Base-by-base conservation (phyloP, 139 green algal genomes). In the Bryopsis sp. region DNA sequence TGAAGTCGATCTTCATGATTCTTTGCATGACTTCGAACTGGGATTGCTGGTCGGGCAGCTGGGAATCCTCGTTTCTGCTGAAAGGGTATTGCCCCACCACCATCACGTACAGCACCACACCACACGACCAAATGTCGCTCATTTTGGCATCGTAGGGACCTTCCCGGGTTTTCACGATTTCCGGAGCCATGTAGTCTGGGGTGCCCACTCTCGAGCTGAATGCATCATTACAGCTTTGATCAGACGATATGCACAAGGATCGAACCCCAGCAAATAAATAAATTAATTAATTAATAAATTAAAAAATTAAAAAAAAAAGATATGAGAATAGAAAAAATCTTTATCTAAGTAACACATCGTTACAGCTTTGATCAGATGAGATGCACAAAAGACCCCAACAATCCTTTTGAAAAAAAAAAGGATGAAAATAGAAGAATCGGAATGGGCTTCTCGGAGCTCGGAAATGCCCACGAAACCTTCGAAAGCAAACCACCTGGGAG, bases 91-190 rank as follows among this genome's bases (percentile, higher is more conserved):
- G 47, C 7, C 74, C 74, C 1, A 61, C 47, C 31, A 90, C 77
- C 82, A 87, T 82, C n/a, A 86, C 72, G 68, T 82, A 88, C 67
- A 90, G 68, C 6, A 85, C 67, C 6, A 90, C 79, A 46, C 84
- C 84, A 32, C 69, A 78, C 1, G 80, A 78, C 84, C 84, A 90
- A 22, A 90, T 63, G 47, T 90, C 84, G 0, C 68, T 67, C 64
- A 74, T 72, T 31, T 67, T 48, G 8, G 48, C 64, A 35, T 74
- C 79, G 70, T 86, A 76, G 22, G 82, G 78, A 32, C 68, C 43
- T n/a, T 66, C 76, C 22, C 36, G 61, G 59, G 79, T 72, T 66
- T 78, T 47, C 74, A 88, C 67, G 29, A 87, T 76, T 74, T 89
- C 83, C 7, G 83, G 83, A 2, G 83, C 75, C 32, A 80, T 72